Base-by-base conservation (phyloP, 176 grass and related monocot genomes). In the Oryza australiensis region DNA sequence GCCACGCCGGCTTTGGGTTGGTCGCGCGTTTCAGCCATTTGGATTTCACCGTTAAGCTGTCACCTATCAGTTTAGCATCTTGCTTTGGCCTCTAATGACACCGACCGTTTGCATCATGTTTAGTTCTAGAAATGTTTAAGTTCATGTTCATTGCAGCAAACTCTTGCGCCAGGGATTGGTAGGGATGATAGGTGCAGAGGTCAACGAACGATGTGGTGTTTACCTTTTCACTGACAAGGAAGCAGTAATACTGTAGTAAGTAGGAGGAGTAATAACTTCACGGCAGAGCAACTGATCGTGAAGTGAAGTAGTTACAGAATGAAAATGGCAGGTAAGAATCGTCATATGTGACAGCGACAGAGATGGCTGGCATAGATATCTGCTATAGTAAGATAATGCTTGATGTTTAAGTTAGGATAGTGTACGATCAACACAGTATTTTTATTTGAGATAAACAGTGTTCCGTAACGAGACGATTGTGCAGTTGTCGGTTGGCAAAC, bases 1-100 rank as follows among this genome's bases (percentile, higher is more conserved):
- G 28, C 14, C 48, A 68, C 64, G 89, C 65, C 64, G 55, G 75
- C 64, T 70, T 85, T 66, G 79, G 38, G 48, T 34, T 13, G 35
- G 12, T 33, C 26, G 26, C 30, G 22, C 30, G 22, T 51, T 64
- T 64, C 26, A 40, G 29, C 16, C 68, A 40, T 51, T 29, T 53
- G 62, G 29, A n/a, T 24, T 27, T 30, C 28, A 37, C 29, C 1
- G 45, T n/a, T 48, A 22, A 14, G 26, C 48, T 49, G 66, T 26
- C 75, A 37, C 12, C 48, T 49, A 57, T 27, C 75, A 38, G 18
- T 75, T n/a, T 46, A 42, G 38, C 51, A 46, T 6, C 1, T 4
- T n/a, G 11, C 18, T 67, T 40, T 78, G 65, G 37, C 57, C 28
- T 23, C 8, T 23, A 28, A 37, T 26, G 66, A 22, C 68, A 11